Percentiles rank a stretch among this genome's conserved stretches.
These are phyloP conservation scores for Globisporangium mamillatum DNA, from an alignment of 352 stramenopile genomes.

Conservation along the genomic window DNA sequence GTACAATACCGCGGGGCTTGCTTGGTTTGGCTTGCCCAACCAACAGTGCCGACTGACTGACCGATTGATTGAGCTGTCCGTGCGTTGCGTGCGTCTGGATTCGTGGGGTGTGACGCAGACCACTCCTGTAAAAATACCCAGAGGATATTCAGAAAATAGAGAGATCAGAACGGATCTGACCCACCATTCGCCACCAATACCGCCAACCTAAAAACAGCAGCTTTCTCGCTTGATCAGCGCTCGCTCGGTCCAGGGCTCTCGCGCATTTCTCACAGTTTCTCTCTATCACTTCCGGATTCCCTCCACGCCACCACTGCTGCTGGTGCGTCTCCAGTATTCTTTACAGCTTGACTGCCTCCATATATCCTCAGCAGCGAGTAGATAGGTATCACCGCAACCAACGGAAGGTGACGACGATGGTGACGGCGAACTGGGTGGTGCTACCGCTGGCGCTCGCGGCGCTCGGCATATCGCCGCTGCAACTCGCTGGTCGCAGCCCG, in stretches of 20 bases:
- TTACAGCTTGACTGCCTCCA: too few species aligned
- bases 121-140: background rate
- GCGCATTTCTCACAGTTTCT: background rate
- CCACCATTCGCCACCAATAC: background rate
- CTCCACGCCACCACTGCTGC: background rate
- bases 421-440: background rate
- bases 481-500: background rate
- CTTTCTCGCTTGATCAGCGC: background rate
- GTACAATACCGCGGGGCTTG: too few species aligned
- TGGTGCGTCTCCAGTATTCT: background rate
- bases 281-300: background rate
- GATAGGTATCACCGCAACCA: background rate
- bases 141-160: background rate
- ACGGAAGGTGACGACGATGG: background rate
- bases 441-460: slow-evolving; percentile 1
- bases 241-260: background rate
- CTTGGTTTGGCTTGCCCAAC: too few species aligned
- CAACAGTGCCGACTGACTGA: too few species aligned
- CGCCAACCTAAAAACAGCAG: background rate
- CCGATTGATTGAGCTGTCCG: background rate
- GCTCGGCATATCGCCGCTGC: background rate
- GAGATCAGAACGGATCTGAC: slow-evolving; percentile 8
- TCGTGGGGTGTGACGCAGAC: too few species aligned
- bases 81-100: background rate
- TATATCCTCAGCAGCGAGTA: too few species aligned